Evolutionary conservation across 2,329 filamentous ascomycete species (phyloP).

Genomic region (Epichloe coenophiala): DNA sequence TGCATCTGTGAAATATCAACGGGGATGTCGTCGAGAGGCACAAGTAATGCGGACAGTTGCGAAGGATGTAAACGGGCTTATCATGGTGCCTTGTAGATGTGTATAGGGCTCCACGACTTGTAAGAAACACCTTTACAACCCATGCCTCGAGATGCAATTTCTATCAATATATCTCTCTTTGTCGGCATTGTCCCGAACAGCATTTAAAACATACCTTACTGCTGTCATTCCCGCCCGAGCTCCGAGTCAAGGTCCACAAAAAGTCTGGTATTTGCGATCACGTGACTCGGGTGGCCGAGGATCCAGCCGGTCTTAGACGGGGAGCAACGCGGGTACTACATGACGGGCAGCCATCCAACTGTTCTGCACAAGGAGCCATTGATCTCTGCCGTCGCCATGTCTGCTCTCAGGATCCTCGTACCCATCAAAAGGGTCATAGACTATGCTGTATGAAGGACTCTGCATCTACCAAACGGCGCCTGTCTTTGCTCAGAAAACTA

Average conservation of each 20-base stretch:
- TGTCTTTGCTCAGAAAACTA: background rate
- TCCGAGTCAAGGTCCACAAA: background rate
- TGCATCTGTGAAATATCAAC: background rate
- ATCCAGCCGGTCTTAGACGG: slow-evolving; percentile 32
- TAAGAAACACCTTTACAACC: background rate
- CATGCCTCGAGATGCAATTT: background rate
- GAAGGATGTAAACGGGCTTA: background rate
- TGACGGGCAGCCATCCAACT: background rate
- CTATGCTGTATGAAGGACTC: slow-evolving; percentile 51
- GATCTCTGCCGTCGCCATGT: slow-evolving; percentile 29
- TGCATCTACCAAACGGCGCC: background rate
- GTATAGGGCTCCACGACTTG: background rate
- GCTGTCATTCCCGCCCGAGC: background rate
- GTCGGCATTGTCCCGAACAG: no score
- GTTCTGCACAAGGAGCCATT: slow-evolving; percentile 1
- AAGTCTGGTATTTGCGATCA: slow-evolving; percentile 11
- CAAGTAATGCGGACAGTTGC: background rate
- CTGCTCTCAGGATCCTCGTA: slow-evolving; percentile 60
- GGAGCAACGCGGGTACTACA: slow-evolving; percentile 11
- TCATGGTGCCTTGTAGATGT: background rate
- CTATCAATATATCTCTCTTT: no score
- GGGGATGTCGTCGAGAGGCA: background rate
- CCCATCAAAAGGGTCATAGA: slow-evolving; percentile 78
- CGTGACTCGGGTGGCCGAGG: slow-evolving; percentile 26
- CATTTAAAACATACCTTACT: no score